Conservation (phyloP, 2,329 filamentous ascomycete genomes). For the Stachybotrys chlorohalonatus region DNA sequence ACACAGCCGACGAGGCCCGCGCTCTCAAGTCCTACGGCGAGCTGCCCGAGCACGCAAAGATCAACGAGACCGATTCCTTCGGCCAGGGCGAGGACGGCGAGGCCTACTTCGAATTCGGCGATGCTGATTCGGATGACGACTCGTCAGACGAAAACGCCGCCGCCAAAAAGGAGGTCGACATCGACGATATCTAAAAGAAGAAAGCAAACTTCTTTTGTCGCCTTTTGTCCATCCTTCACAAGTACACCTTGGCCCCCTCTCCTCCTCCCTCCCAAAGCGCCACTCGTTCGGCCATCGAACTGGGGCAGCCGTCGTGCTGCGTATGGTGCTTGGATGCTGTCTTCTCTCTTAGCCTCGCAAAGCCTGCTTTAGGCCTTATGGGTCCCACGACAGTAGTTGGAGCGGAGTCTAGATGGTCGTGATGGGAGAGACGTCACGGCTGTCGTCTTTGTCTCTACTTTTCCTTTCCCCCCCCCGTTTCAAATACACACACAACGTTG, state of each 20-base stretch:
- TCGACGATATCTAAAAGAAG: constrained; percentile 77
- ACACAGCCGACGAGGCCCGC: constrained; percentile 90
- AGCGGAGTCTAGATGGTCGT: constrained; percentile 30
- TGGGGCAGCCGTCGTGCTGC: not conserved
- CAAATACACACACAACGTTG: not conserved
- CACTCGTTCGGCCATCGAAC: not conserved
- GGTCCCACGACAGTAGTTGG: constrained; percentile 39
- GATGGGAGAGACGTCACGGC: constrained; percentile 56
- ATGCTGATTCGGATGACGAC: constrained; percentile 61
- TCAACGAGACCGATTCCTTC: constrained; percentile 98
- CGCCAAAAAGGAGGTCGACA: constrained; percentile 73
- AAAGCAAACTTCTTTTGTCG: not conserved
- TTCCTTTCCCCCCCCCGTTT: constrained; percentile 7
- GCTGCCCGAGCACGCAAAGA: constrained; percentile 94
- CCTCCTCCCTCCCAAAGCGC: constrained; percentile 7
- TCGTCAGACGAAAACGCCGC: constrained; percentile 42
- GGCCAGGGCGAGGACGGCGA: constrained; percentile 89
- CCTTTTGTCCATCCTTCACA: not conserved
- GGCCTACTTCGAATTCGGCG: constrained; percentile 97
- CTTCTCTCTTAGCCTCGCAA: constrained; percentile 52
- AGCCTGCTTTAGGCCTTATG: constrained; percentile 4
- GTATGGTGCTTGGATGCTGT: constrained; percentile 38
- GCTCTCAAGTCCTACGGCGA: constrained; percentile 95
- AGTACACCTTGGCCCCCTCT: constrained; percentile 6
- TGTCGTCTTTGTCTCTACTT: constrained; percentile 11